Evolutionary conservation across 345 rosid genomes (phyloP), one percentile per base, ranked within the genome.

Genomic region (Arabis hirsuta): DNA sequence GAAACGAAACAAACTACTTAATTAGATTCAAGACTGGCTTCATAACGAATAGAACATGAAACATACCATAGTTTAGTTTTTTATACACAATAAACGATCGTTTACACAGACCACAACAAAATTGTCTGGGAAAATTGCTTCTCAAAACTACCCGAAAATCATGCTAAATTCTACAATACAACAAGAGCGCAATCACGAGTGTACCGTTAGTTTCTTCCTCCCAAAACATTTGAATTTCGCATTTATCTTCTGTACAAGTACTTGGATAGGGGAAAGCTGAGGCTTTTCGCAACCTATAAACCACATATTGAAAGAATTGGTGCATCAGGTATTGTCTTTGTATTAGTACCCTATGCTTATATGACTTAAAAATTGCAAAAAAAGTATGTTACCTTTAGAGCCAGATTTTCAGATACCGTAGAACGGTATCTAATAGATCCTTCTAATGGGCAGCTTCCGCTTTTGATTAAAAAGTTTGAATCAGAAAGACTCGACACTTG

Each of bases 401-500:
- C 90, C 42, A 91, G 73, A 62, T 85, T 91, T 83, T 94, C 97
- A 34, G 88, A 81, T 22, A 89, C 74, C 43, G 82, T 79, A 36
- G 92, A 89, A 22, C 93, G 86, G 83, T 94, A 89, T 73, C 95
- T 79, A 42, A 88, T 82, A 14, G 96, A 84, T 32, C 96, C 96
- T 74, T 89, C 96, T 60, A 89, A 83, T 6, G 97, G 89, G 59
- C 91, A 88, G 76, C 86, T 89, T 80, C 89, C 89, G 26, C 96
- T 95, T 83, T 84, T 89, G 29, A 80, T 61, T 11, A 94, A 77
- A 59, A 94, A 88, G 76, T 89, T 91, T 56, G 95, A 90, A 81
- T 84, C 84, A 74, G 89, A 91, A 53, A 91, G 89, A 67, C 91
- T 86, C 11, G 96, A 85, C 32, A 89, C 74, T 76, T 89, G 92